Conservation (phyloP, 140 eudicot genomes). For the Ambrosia hybrid region DNA sequence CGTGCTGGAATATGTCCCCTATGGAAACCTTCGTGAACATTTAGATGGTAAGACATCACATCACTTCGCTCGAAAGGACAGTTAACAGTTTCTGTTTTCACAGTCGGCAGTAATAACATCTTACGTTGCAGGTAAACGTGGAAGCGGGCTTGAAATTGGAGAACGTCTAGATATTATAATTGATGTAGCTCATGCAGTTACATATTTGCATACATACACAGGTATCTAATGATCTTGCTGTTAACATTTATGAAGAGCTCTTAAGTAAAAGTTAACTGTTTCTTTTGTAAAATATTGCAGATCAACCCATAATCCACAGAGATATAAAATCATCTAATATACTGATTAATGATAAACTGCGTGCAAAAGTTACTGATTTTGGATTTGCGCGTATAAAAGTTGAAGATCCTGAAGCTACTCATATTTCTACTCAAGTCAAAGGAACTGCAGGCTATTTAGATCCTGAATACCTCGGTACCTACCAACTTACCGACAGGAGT, state of each 20-base stretch:
- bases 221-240: slow-evolving; percentile 40
- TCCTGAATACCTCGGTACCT: slow-evolving; percentile 75
- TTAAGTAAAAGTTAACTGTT: not conserved
- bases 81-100: not conserved
- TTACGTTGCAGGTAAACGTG: slow-evolving; percentile 49
- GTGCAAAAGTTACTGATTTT: slow-evolving; percentile 93
- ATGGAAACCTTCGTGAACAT: slow-evolving; percentile 85
- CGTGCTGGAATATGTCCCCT: slow-evolving; percentile 61
- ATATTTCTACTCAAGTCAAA: slow-evolving; percentile 83
- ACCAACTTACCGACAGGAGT: slow-evolving; percentile 87
- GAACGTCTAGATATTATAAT: slow-evolving; percentile 76
- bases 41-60: slow-evolving; percentile 62
- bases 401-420: slow-evolving; percentile 66
- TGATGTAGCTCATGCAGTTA: slow-evolving; percentile 84
- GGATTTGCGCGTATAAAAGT: slow-evolving; percentile 72
- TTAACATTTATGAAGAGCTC: slow-evolving; percentile 7
- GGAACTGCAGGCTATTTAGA: slow-evolving; percentile 92
- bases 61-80: slow-evolving; percentile 1
- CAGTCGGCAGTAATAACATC: not conserved
- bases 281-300: slow-evolving; percentile 34
- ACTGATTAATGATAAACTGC: slow-evolving; percentile 67
- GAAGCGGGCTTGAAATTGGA: slow-evolving; percentile 64
- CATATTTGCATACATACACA: slow-evolving; percentile 75
- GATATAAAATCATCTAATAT: slow-evolving; percentile 85
- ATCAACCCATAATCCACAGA: slow-evolving; percentile 84